These are phyloP conservation scores for Kregervanrija pseudodelftensis DNA, from an alignment of 805 yeast genomes.

Conservation along the genomic window DNA sequence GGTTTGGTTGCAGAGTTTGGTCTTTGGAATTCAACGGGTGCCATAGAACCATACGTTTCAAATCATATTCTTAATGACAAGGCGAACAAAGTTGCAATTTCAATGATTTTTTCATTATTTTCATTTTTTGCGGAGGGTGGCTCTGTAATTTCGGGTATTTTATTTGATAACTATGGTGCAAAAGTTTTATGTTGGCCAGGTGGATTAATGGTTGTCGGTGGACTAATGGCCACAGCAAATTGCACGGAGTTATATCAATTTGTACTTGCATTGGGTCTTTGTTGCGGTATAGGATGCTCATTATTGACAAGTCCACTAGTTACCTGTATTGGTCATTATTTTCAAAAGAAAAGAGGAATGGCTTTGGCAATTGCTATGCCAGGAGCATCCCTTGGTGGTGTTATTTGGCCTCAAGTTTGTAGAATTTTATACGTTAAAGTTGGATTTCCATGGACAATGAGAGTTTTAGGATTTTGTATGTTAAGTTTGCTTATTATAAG, in stretches of 20 bases:
- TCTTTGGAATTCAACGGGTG: constrained; percentile 57
- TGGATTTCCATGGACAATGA: constrained; percentile 56
- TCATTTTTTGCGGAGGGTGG: constrained; percentile 35
- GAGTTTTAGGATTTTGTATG: constrained; percentile 45
- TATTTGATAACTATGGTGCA: constrained; percentile 42
- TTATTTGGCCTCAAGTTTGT: constrained; percentile 47
- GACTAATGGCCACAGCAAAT: constrained; percentile 38
- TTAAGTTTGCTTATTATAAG: constrained; percentile 24
- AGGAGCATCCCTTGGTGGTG: constrained; percentile 55
- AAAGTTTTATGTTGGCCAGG: constrained; percentile 32
- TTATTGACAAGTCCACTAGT: constrained; percentile 39
- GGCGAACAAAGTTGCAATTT: constrained; percentile 38
- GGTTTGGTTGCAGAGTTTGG: constrained; percentile 59
- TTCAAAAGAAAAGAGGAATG: constrained; percentile 44
- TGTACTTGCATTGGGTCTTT: constrained; percentile 42
- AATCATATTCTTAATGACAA: constrained; percentile 40
- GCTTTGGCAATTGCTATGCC: constrained; percentile 57
- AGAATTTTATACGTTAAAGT: constrained; percentile 40
- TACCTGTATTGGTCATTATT: constrained; percentile 54
- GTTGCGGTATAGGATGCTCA: constrained; percentile 42
- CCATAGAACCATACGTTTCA: constrained; percentile 56
- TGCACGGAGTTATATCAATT: constrained; percentile 42
- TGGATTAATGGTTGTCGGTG: constrained; percentile 29
- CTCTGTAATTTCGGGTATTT: constrained; percentile 36
- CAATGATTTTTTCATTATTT: constrained; percentile 67